A percentile compares a stretch with the other conserved stretches of the same genome.
phyloP scores from a whole-genome alignment of 768 basidiomycete species.

The Russula ochroleuca region DNA sequence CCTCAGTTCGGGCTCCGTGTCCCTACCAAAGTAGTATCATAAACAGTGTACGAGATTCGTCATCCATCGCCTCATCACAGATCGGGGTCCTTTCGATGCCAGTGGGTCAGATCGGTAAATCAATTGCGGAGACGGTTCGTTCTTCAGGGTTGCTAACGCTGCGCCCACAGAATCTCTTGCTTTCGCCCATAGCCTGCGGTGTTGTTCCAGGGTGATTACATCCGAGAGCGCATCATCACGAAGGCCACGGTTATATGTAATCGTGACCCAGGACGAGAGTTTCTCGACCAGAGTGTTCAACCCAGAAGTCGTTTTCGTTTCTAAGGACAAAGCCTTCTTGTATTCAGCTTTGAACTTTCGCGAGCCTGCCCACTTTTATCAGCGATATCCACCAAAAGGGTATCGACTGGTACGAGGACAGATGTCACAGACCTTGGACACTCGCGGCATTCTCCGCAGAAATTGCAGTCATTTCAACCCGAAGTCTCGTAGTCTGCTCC shows the following conservation, averaged over 20 bases:
- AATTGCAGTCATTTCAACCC: not conserved
- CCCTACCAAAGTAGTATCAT: not conserved
- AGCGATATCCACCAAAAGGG: not conserved
- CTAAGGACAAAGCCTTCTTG: not conserved
- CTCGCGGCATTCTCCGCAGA: not conserved
- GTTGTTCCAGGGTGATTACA: not conserved
- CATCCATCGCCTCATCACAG: not conserved
- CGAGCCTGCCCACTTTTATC: not conserved
- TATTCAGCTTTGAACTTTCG: not conserved
- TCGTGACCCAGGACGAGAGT: not conserved
- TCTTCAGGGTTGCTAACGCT: not conserved
- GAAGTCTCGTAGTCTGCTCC: not conserved
- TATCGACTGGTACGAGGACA: not conserved
- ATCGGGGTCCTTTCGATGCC: not conserved
- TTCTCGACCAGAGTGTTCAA: not conserved
- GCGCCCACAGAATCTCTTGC: not conserved
- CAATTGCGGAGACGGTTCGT: not conserved
- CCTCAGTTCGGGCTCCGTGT: too few relatives aligned
- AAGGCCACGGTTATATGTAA: too few relatives aligned
- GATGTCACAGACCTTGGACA: not conserved
- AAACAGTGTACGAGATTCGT: not conserved
- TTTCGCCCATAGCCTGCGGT: not conserved
- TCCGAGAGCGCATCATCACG: not conserved
- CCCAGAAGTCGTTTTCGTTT: not conserved
- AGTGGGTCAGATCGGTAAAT: too few relatives aligned